Base-by-base conservation (phyloP, 352 stramenopile genomes). In the Phytophthora nicotianae region DNA sequence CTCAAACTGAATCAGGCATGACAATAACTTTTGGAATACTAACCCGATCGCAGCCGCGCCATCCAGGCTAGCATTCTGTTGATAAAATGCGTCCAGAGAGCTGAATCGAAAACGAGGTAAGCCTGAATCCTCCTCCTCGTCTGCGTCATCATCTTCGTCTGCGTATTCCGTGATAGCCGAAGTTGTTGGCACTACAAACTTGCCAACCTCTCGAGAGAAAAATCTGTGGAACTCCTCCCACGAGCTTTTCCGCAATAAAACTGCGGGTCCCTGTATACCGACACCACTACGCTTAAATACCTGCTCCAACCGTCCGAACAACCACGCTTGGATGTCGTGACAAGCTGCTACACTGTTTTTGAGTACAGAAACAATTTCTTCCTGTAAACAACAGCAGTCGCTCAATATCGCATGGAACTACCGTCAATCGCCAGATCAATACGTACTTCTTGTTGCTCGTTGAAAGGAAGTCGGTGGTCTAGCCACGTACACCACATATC, bases 401-500 rank as follows among this genome's bases (percentile, higher is more conserved):
- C 7, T 47, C 17, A 45, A 6, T 20, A 43, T 33, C 7, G 17
- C 9, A 35, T 47, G 20, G 1, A 2, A 26, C 11, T 54, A 58
- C 9, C 24, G 14, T 9, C 19, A 13, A 49, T 14, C 20, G 21
- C 4, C 2, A 40, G 1, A 13, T 9, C 17, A 58, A 4, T n/a
- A 57, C 69, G 53, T 68, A 91, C 81, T 68, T 92, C 81, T 70
- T 94, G 83, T 35, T 79, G 68, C 7, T 75, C 69, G 56, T 85
- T 83, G 9, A 91, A 79, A 24, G 29, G 23, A 3, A 88, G 50
- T 0, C 41, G 48, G 2, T 68, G 50, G 13, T 89, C 69, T 17
- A 95, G 42, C 75, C 83, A 90, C 26, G 66, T 68, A 58, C 86
- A 92, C 86, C 83, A 93, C 32, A 92, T 63, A 11, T 86, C 71